Evolutionary conservation across 1,284 basidiomycete genomes (phyloP).

Genomic region (Ceratorhiza oryzae-sativae): DNA sequence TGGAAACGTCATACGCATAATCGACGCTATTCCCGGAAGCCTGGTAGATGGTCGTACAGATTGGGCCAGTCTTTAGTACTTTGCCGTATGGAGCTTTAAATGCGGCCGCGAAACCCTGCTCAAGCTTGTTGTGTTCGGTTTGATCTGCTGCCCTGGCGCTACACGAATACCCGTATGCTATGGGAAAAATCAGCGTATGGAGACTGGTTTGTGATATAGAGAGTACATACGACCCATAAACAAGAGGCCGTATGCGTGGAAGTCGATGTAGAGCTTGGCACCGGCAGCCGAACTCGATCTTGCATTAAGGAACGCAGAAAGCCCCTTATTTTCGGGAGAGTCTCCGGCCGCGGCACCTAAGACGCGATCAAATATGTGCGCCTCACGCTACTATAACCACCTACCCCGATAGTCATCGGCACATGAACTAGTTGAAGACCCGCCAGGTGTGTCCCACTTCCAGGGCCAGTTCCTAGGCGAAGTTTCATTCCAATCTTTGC

Average conservation of each 20-base stretch:
- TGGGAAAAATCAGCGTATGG: not conserved
- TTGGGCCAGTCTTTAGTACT: conserved; percentile 30
- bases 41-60: conserved; percentile 37
- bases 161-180: conserved; percentile 28
- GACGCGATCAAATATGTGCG: too few relatives aligned
- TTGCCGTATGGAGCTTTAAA: conserved; percentile 41
- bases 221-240: conserved; percentile 20
- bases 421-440: conserved; percentile 38
- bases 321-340: conserved; percentile 34
- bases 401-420: conserved; percentile 29
- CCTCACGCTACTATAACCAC: too few relatives aligned
- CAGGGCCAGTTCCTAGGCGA: conserved; percentile 35
- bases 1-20: conserved; percentile 39
- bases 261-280: conserved; percentile 36
- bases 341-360: conserved; percentile 20
- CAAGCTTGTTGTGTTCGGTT: conserved; percentile 32
- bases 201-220: too few relatives aligned
- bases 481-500: not conserved
- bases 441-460: conserved; percentile 38
- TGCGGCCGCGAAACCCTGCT: conserved; percentile 37
- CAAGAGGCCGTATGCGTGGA: conserved; percentile 30
- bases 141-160: conserved; percentile 17
- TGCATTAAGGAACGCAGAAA: conserved; percentile 29
- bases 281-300: conserved; percentile 22
- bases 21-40: conserved; percentile 35